Percentiles rank a stretch among this genome's conserved stretches.
phyloP scores from a whole-genome alignment of 2,329 filamentous ascomycete genomes.

The Verticillium longisporum region DNA sequence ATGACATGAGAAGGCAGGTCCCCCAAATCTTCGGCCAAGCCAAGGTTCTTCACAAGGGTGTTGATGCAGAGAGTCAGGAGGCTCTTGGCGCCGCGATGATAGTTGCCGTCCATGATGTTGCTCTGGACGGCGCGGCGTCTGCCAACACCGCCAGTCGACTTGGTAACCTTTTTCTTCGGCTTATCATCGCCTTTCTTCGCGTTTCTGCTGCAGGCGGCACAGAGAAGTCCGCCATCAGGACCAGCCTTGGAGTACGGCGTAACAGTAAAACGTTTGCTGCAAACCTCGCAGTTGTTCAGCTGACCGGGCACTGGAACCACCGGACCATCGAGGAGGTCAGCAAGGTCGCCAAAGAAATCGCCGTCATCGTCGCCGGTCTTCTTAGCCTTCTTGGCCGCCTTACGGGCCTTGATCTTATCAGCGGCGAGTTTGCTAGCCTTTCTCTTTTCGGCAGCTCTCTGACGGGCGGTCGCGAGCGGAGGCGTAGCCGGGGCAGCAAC shows the following conservation, averaged over 20 bases:
- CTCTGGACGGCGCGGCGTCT: slow-evolving; percentile 74
- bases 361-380: slow-evolving; percentile 39
- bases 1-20: slow-evolving; percentile 48
- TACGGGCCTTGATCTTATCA: slow-evolving; percentile 57
- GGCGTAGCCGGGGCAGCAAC: slow-evolving; percentile 2
- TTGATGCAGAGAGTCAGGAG: slow-evolving; percentile 59
- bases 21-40: slow-evolving; percentile 55
- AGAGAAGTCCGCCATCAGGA: slow-evolving; percentile 80
- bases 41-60: slow-evolving; percentile 55
- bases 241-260: slow-evolving; percentile 81
- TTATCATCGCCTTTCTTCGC: slow-evolving; percentile 53
- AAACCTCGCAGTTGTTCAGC: slow-evolving; percentile 80
- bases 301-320: slow-evolving; percentile 67
- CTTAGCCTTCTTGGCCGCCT: slow-evolving; percentile 49
- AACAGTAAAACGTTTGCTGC: slow-evolving; percentile 84
- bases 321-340: slow-evolving; percentile 37
- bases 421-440: slow-evolving; percentile 47
- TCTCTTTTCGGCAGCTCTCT: slow-evolving; percentile 21
- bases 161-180: slow-evolving; percentile 38
- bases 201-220: slow-evolving; percentile 72
- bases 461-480: slow-evolving; percentile 13
- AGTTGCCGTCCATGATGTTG: slow-evolving; percentile 72
- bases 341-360: slow-evolving; percentile 37
- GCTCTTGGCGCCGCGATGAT: slow-evolving; percentile 58
- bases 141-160: slow-evolving; percentile 37